Conservation (phyloP, 2,329 filamentous ascomycete species). For the Podosphaera fusca region DNA sequence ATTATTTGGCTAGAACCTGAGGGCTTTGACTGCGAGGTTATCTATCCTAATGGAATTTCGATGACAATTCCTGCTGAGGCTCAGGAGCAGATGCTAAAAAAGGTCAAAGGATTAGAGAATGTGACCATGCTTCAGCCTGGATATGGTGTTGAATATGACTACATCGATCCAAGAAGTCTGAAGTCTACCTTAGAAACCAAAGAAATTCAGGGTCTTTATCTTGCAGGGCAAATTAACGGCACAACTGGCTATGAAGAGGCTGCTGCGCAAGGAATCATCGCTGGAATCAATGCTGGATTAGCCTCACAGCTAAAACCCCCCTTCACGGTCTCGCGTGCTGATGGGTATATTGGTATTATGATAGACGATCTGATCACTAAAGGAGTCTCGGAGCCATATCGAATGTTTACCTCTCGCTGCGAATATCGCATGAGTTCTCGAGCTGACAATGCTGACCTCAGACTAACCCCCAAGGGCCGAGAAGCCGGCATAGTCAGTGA, state of each 20-base stretch:
- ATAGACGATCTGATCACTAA: conserved; percentile 95
- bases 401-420: conserved; percentile 92
- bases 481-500: conserved; percentile 59
- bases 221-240: conserved; percentile 94
- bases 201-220: conserved; percentile 63
- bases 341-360: conserved; percentile 97
- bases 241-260: conserved; percentile 98
- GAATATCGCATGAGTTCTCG: conserved; percentile 87
- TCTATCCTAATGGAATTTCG: conserved; percentile 91
- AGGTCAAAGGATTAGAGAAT: conserved; percentile 68
- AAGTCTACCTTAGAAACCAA: conserved; percentile 88
- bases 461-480: conserved; percentile 60
- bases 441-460: conserved; percentile 79
- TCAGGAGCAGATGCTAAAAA: conserved; percentile 66
- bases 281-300: conserved; percentile 85
- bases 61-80: conserved; percentile 87
- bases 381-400: conserved; percentile 87
- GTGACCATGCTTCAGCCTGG: conserved; percentile 83
- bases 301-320: conserved; percentile 40
- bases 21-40: conserved; percentile 68
- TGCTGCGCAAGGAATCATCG: conserved; percentile 75
- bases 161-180: conserved; percentile 78
- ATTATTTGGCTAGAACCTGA: conserved; percentile 96
- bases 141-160: conserved; percentile 96
- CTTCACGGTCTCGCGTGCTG: conserved; percentile 51